Evolutionary conservation across 768 basidiomycete genomes (phyloP).

Genomic region (Mycena alexandri): DNA sequence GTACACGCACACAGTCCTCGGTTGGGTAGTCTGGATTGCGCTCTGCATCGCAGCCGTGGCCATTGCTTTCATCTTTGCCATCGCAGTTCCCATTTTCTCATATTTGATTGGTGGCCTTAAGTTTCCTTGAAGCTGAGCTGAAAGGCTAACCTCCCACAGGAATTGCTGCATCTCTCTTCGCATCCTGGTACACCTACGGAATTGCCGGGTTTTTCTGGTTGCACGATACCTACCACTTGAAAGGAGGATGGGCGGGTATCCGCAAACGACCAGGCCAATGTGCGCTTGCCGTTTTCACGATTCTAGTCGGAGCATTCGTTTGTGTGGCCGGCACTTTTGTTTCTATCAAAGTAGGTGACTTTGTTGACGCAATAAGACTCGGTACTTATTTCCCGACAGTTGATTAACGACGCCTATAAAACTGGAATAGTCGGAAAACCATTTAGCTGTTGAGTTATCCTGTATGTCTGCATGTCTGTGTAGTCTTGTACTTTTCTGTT

Average conservation of each 20-base stretch:
- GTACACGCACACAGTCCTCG: slow-evolving; percentile 62
- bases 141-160: slow-evolving; percentile 32
- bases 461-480: too few species aligned
- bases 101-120: slow-evolving; percentile 54
- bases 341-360: slow-evolving; percentile 57
- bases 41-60: slow-evolving; percentile 57
- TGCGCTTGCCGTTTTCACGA: slow-evolving; percentile 55
- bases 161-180: slow-evolving; percentile 66
- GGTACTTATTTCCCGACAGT: slow-evolving; percentile 42
- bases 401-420: slow-evolving; percentile 61
- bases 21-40: slow-evolving; percentile 61
- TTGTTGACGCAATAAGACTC: too few species aligned
- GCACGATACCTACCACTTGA: slow-evolving; percentile 59
- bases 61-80: slow-evolving; percentile 60
- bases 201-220: slow-evolving; percentile 68
- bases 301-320: slow-evolving; percentile 63
- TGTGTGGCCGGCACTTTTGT: slow-evolving; percentile 68
- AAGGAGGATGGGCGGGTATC: slow-evolving; percentile 51
- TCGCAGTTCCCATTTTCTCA: slow-evolving; percentile 68
- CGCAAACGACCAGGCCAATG: slow-evolving; percentile 50
- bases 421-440: slow-evolving; percentile 59
- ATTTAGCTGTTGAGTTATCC: slow-evolving; percentile 53
- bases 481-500: too few species aligned
- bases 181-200: slow-evolving; percentile 72
- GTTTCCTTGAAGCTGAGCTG: neutral